Evolutionary conservation across 192 early-diverging fungal species (phyloP), one percentile per base, ranked within the genome.

Genomic region (Podila horticola): DNA sequence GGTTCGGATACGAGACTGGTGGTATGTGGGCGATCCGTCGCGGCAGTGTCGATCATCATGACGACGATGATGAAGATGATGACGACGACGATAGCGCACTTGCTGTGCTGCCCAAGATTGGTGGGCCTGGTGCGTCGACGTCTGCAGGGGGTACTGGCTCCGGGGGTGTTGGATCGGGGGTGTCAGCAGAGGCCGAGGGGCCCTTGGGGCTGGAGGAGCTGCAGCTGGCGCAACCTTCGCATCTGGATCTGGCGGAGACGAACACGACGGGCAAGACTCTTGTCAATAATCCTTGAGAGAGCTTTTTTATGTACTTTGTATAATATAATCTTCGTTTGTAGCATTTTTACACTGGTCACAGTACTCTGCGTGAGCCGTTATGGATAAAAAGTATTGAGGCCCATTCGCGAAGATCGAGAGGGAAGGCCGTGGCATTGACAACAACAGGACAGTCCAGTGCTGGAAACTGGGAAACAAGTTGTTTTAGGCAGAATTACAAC

Each of bases 1-100:
- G 45, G 24, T 79, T 68, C 48, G 76, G 76, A 58, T 72, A 79
- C 10, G 76, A 79, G 55, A 72, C 76, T 2, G 70, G 76, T 13
- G 60, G 76, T 20, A 38, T 57, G 31, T 79, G 76, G 76, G 20
- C 51, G 6, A 58, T 60, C 29, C 64, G 76, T 15, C 76, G 76
- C 3, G 67, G 57, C 3, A 72, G 61, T 48, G 62, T 61, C 15
- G 70, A 73, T 60, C 52, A 52, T 48, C 52, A 68, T 8, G 70
- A 62, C 36, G 70, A 72, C 24, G 70, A 72, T 51, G 76, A 79
- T 58, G 75, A 79, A 8, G 76, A 79, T 5, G 71, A 72, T 15
- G 75, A 72, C 13, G 77, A 81, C 15, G 68, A 76, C 11, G 74
- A 68, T n/a, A 61, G 59, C 24, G 52, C 52, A 11, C 24, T 55